A percentile compares a stretch with the other conserved stretches of the same genome.
phyloP scores from a whole-genome alignment of 352 stramenopile genomes.

The Pythium oligandrum region DNA sequence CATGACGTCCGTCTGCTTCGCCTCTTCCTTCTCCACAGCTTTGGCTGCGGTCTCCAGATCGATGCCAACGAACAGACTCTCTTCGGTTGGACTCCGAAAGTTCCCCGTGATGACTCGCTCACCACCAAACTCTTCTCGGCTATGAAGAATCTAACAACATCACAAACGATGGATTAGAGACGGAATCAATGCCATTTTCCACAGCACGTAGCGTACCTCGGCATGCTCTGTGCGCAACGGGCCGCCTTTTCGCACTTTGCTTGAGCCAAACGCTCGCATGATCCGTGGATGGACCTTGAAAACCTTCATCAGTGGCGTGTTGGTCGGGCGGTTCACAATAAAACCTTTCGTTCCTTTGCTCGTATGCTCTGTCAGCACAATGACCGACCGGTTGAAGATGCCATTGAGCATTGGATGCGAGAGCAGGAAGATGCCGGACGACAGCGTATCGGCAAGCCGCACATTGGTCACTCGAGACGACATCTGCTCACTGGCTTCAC shows the following conservation, averaged over 20 bases:
- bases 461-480: constrained; percentile 6
- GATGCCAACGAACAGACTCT: constrained; percentile 58
- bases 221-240: constrained; percentile 59
- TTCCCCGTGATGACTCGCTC: constrained; percentile 40
- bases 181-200: too few relatives aligned
- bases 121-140: constrained; percentile 55
- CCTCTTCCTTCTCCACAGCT: constrained; percentile 43
- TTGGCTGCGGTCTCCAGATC: constrained; percentile 61
- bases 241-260: constrained; percentile 52
- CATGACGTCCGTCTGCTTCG: constrained; percentile 58
- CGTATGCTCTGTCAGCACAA: constrained; percentile 70
- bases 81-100: constrained; percentile 30
- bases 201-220: constrained; percentile 26
- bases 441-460: constrained; percentile 10
- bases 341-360: constrained; percentile 53
- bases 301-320: constrained; percentile 41
- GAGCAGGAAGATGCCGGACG: constrained; percentile 64
- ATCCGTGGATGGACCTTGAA: constrained; percentile 65
- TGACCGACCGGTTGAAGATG: constrained; percentile 69
- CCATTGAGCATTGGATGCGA: constrained; percentile 66
- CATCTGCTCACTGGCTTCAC: constrained; percentile 20
- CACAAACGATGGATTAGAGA: too few relatives aligned
- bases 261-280: constrained; percentile 51
- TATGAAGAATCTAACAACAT: constrained; percentile 45
- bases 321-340: constrained; percentile 66